A percentile compares a stretch with the other conserved stretches of the same genome.
phyloP scores from a whole-genome alignment of 163 green algal species.

The Chlorella variabilis region DNA sequence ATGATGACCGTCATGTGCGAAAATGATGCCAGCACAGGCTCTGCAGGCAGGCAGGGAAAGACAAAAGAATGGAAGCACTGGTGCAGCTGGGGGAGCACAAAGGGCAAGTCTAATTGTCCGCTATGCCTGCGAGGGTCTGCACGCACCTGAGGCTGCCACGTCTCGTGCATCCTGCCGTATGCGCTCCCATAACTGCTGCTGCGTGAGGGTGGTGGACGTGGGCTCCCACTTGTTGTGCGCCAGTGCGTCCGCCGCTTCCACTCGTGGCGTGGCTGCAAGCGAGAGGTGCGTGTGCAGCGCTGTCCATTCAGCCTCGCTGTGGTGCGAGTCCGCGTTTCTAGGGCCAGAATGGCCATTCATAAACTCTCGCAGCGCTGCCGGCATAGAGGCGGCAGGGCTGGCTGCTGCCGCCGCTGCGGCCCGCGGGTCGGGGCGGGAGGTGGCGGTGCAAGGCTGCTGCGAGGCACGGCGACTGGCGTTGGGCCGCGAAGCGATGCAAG shows the following conservation, averaged over 20 bases:
- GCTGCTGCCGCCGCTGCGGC: no score
- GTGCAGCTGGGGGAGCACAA: not conserved
- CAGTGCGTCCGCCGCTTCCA: slow-evolving; percentile 40
- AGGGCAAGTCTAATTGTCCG: not conserved
- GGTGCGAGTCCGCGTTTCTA: no score
- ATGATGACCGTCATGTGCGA: slow-evolving; percentile 82
- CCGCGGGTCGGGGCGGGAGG: no score
- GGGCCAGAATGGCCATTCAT: no score
- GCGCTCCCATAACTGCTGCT: slow-evolving; percentile 64
- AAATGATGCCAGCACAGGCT: slow-evolving; percentile 81
- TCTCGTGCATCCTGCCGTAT: slow-evolving; percentile 62
- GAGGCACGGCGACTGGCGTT: no score
- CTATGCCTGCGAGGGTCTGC: slow-evolving; percentile 41
- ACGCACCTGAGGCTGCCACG: slow-evolving; percentile 67
- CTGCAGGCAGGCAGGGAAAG: slow-evolving; percentile 30
- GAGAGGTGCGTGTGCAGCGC: no score
- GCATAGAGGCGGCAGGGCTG: no score
- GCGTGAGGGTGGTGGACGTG: slow-evolving; percentile 55
- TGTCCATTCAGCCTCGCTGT: no score
- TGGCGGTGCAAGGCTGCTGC: no score
- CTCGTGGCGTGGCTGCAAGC: slow-evolving; percentile 14
- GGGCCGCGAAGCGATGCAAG: no score
- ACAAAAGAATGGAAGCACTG: not conserved
- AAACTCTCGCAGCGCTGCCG: no score
- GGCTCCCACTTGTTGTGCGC: slow-evolving; percentile 56